Conservation (phyloP, 768 basidiomycete genomes). For the Hypholoma fasciculare region DNA sequence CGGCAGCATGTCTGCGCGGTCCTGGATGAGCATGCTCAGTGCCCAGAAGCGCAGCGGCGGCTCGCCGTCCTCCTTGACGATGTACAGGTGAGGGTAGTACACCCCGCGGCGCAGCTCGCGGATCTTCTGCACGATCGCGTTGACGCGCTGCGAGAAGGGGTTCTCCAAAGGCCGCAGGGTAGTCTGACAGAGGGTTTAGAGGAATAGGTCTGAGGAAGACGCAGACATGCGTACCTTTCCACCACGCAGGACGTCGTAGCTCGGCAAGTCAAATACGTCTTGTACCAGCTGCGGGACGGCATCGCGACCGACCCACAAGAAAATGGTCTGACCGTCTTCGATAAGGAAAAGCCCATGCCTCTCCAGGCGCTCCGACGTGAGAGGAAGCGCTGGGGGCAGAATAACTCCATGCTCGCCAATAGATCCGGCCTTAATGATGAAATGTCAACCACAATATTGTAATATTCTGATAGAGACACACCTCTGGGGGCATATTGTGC, state of each 20-base stretch:
- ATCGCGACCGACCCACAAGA: constrained; percentile 98
- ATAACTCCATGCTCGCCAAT: constrained; percentile 88
- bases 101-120: constrained; percentile 91
- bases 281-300: constrained; percentile 93
- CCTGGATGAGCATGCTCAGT: constrained; percentile 90
- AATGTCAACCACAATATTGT: background rate
- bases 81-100: constrained; percentile 91
- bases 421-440: constrained; percentile 69
- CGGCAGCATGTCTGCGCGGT: constrained; percentile 90
- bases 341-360: constrained; percentile 95
- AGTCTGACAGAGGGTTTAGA: constrained; percentile 44
- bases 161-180: constrained; percentile 93
- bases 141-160: constrained; percentile 92
- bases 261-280: constrained; percentile 92
- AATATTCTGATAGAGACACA: constrained; percentile 27
- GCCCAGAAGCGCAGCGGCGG: constrained; percentile 95
- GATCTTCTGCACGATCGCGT: constrained; percentile 91
- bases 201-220: background rate
- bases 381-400: constrained; percentile 83
- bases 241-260: constrained; percentile 85
- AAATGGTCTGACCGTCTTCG: constrained; percentile 97
- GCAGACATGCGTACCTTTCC: constrained; percentile 70
- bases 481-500: constrained; percentile 95
- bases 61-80: constrained; percentile 98
- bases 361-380: constrained; percentile 94